phyloP scores from a whole-genome alignment of 2,329 filamentous ascomycete species.

The Rugonectria rugulosa region DNA sequence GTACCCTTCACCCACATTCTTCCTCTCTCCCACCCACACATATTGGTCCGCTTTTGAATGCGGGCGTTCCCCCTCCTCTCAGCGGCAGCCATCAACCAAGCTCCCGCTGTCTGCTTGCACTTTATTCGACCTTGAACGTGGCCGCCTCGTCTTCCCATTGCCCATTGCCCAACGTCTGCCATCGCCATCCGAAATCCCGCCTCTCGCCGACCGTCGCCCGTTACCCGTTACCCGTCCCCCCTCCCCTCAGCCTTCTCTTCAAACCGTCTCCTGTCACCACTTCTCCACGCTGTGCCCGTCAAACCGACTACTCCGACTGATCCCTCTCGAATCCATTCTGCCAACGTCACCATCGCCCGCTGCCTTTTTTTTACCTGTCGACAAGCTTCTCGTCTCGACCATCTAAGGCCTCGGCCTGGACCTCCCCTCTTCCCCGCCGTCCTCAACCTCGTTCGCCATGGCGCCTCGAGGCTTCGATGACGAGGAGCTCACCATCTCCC shows the following conservation, averaged over 20 bases:
- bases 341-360: conserved; percentile 5
- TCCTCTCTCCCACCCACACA: not conserved
- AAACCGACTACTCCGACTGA: too few species aligned
- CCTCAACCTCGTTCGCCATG: conserved; percentile 47
- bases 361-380: conserved; percentile 4
- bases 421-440: conserved; percentile 41
- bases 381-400: conserved; percentile 23
- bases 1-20: conserved; percentile 8
- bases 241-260: conserved; percentile 4
- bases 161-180: not conserved
- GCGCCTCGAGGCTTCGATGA: conserved; percentile 72
- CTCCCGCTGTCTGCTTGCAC: not conserved
- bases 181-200: conserved; percentile 16
- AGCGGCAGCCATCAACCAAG: not conserved
- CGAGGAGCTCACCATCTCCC: conserved; percentile 82
- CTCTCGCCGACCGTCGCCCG: conserved; percentile 7
- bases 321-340: not conserved
- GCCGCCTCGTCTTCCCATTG: not conserved
- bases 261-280: not conserved
- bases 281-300: not conserved
- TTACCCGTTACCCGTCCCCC: not conserved
- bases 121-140: not conserved
- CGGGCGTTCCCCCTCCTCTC: not conserved
- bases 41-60: not conserved
- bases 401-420: conserved; percentile 29